Percentiles rank a stretch among this genome's conserved stretches.
Conservation (phyloP, 148 eudicot genomes). For the Silene latifolia region DNA sequence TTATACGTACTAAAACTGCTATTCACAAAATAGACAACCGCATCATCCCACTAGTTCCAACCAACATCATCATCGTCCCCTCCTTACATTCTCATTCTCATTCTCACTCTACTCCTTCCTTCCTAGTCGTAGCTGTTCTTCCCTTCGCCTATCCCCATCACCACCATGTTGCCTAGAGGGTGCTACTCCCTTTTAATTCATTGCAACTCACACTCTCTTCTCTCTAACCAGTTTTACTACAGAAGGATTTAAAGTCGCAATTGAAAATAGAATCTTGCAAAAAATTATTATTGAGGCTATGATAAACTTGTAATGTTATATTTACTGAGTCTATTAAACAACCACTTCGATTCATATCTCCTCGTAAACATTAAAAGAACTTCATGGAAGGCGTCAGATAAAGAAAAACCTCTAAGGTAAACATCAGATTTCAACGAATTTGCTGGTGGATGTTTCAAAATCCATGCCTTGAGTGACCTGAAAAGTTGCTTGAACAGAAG, state of each 20-base stretch:
- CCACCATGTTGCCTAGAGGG: background rate
- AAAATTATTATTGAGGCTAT: background rate
- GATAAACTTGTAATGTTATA: background rate
- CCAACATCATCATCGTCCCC: background rate
- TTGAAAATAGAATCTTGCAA: background rate
- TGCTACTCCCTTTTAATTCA: background rate
- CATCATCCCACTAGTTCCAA: too few species aligned
- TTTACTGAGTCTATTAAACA: background rate
- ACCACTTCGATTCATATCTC: slow-evolving; percentile 5
- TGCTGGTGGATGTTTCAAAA: slow-evolving; percentile 61
- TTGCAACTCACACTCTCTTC: background rate
- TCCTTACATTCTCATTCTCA: background rate
- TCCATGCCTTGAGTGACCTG: slow-evolving; percentile 84
- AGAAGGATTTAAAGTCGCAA: background rate
- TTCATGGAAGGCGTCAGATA: slow-evolving; percentile 4
- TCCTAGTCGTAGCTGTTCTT: background rate
- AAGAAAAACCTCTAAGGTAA: slow-evolving; percentile 54
- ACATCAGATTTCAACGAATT: slow-evolving; percentile 46
- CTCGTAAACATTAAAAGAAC: background rate
- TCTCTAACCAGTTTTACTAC: background rate
- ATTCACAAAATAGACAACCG: too few species aligned
- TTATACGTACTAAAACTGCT: too few species aligned
- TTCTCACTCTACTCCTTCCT: background rate
- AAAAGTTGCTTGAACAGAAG: background rate
- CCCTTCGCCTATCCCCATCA: background rate